phyloP scores from a whole-genome alignment of 768 basidiomycete species.

The Rhizopogon rudus region DNA sequence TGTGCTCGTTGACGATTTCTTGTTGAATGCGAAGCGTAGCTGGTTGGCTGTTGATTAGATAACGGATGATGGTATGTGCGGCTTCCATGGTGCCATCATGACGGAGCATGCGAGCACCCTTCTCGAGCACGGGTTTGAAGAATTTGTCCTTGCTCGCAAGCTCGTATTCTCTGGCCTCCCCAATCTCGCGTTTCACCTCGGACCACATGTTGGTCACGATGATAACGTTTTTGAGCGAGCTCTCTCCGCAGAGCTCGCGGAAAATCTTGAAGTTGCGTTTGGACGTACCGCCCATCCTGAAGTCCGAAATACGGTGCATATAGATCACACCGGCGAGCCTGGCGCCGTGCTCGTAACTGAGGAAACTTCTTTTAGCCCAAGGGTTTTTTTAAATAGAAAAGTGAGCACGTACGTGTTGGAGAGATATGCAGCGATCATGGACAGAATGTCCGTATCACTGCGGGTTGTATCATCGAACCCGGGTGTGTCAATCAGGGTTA shows the following conservation, averaged over 20 bases:
- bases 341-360: conserved; percentile 29
- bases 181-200: conserved; percentile 32
- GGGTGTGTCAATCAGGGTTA: conserved; percentile 49
- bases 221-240: conserved; percentile 42
- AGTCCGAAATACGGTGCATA: conserved; percentile 50
- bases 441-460: conserved; percentile 39
- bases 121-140: conserved; percentile 48
- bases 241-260: conserved; percentile 47
- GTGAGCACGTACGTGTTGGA: conserved; percentile 4
- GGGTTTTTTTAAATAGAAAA: too few relatives aligned
- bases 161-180: conserved; percentile 41
- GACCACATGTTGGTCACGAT: conserved; percentile 56
- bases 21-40: conserved; percentile 46
- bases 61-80: conserved; percentile 36
- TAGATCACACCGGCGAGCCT: conserved; percentile 51
- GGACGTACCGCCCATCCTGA: conserved; percentile 47
- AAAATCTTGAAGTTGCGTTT: conserved; percentile 48
- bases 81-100: conserved; percentile 37
- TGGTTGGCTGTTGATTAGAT: conserved; percentile 36
- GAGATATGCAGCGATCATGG: conserved; percentile 33
- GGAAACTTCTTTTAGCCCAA: neutral
- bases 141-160: conserved; percentile 37
- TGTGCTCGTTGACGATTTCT: conserved; percentile 47
- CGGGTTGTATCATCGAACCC: conserved; percentile 47
- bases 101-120: conserved; percentile 41